Evolutionary conservation across 23 red algal genomes (phyloP), one percentile per base, ranked within the genome.

Genomic region (Pyropia haitanensis): DNA sequence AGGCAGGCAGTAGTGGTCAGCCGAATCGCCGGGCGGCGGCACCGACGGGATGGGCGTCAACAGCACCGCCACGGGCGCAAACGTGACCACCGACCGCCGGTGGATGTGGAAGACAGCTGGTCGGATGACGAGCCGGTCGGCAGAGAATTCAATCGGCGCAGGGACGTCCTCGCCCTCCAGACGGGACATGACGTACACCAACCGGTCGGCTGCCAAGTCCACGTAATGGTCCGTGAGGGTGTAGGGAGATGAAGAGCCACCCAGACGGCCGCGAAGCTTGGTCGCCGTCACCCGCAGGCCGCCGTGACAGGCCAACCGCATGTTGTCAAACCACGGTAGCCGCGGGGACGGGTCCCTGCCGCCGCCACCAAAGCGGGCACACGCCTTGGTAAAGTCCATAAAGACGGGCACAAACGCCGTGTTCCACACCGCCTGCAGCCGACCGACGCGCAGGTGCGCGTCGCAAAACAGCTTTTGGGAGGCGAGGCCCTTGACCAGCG

Each of bases 261-360:
- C 51, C 27, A 81, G 52, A 68, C 67, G 60, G 2, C 70, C 76
- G 56, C 68, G 73, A 18, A 90, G 34, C 49, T 73, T 75, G 26
- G 63, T 60, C 19, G 74, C 57, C 26, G 77, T 81, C 14, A 90
- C 30, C 49, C 68, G 49, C 52, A 90, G 59, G 3, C 75, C 31
- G 18, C 77, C 86, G 70, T 90, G 86, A 53, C 67, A 75, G 39
- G 73, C 73, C 14, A 83, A 30, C n/a, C 86, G 76, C 18, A 90
- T 70, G 27, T 51, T 69, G 60, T 90, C 86, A 33, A 80, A 90
- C 78, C 77, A 90, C 19, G 78, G 63, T 22, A 81, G 44, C 46
- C 76, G 71, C 21, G 86, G 86, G 18, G 75, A 81, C 25, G 78
- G 77, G 29, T 90, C 79, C 34, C 76, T 90, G 22, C 75, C 75